Base-by-base conservation (phyloP, 495 filamentous ascomycete species). In the Aspergillus incahuasiensis region DNA sequence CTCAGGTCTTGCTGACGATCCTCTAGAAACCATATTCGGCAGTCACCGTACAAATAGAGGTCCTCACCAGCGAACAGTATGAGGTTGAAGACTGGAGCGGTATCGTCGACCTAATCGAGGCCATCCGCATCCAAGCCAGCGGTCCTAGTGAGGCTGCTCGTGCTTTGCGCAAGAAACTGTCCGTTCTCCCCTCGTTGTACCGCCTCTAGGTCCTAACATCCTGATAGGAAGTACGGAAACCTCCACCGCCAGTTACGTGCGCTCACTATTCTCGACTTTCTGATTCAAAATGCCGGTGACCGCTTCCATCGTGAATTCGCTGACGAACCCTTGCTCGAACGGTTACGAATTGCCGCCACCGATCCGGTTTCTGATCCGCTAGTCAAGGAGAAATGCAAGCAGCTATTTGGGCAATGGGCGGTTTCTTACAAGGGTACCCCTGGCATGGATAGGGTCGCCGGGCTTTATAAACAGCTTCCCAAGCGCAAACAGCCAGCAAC, bases 91-190 rank as follows among this genome's bases (percentile, higher is more conserved):
- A 97, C 63, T 79, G 91, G 30, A 85, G 89, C 59, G 95, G 95
- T 13, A 90, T 99, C 49, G 86, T 91, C 41, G 92, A 97, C 65
- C 82, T 99, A 21, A 86, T 97, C 57, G 95, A 99, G 71, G 89
- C 91, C 46, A 85, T 99, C 59, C 86, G 88, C 56, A 85, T 99
- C 48, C 95, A 97, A 71, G 81, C 81, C 44, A 87, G 87, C 18
- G 95, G 95, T 2, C 92, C 95, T 1, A 82, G 83, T 6, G 95
- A 99, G 74, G 91, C 91, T 48, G 89, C 91, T 57, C 83, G 95
- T 67, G 92, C 95, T 19, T 82, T 97, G 61, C 83, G 95, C 45
- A 99, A 97, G 84, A 97, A 99, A 77, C 82, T 99, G 81, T 90
- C 66, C 69, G 87, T 71, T 32, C 18, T 45, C 21, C 18, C 6